Base-by-base conservation (phyloP, 78 protist species). In the Tieghemostelium lacteum region DNA sequence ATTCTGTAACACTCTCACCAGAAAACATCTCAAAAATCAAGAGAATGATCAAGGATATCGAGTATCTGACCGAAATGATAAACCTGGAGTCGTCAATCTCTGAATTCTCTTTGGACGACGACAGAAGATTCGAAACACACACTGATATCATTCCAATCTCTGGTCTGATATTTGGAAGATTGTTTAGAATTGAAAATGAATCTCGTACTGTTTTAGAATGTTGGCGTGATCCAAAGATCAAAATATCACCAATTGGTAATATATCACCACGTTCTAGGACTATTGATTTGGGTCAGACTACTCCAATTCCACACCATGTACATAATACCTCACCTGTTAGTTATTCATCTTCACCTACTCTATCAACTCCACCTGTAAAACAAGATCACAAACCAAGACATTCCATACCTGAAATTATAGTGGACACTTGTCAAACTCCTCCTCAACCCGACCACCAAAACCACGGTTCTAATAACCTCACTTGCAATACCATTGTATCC, bases 11-110 rank as follows among this genome's bases (percentile, higher is more conserved):
- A 39, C 55, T 75, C 17, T 75, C 86, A 24, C 16, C 10, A 6
- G 86, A 75, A 16, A 75, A 75, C 33, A 33, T 75, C 16, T 10
- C 31, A 24, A 75, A 75, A 49, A 75, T 75, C 34, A 75, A 75
- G n/a, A 40, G 86, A 75, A 75, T 75, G 86, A 75, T 75, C 22
- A 75, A 75, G n/a, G 86, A 75, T 57, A 50, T 52, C 22, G 86
- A 75, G 49, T 75, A 75, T 62, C 58, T 75, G 31, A n/a, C 86
- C 8, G 58, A 50, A 49, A 75, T 75, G 86, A 57, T 75, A 16
- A 60, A 57, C 31, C 20, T 75, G 17, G 86, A 75, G 19, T 62
- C 42, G 39, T 50, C 40, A 26, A 75, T 75, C 33, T 12, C 60
- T 6, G 71, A 74, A 10, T 33, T 54, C 28, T 39, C 33, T 10